These are phyloP conservation scores for Boletus tylopilopsis DNA, from an alignment of 768 basidiomycete species.

Conservation along the genomic window DNA sequence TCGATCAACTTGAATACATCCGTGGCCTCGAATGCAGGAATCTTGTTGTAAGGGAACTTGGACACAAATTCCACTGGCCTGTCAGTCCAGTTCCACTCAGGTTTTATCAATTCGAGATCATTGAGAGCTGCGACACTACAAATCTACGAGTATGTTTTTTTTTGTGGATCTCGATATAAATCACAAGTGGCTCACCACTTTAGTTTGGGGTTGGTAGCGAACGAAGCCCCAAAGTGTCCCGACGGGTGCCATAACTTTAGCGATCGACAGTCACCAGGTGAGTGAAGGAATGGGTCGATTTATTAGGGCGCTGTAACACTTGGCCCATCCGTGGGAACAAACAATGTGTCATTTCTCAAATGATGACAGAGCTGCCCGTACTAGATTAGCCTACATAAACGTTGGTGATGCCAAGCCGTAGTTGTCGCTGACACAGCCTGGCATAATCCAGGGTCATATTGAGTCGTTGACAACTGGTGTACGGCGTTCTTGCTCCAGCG, in stretches of 20 bases:
- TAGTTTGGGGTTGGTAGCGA: slow-evolving; percentile 17
- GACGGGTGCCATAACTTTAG: slow-evolving; percentile 18
- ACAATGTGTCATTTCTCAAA: no score
- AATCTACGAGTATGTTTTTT: slow-evolving; percentile 1
- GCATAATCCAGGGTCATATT: no score
- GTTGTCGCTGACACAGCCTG: no score
- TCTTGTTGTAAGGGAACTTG: slow-evolving; percentile 18
- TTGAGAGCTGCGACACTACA: slow-evolving; percentile 15
- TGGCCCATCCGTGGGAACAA: no score
- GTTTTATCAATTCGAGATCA: slow-evolving; percentile 6
- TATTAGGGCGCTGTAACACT: neutral
- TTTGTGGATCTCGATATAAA: neutral
- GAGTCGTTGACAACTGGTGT: no score
- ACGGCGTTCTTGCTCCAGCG: no score
- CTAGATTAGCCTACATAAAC: no score
- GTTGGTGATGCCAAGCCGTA: no score
- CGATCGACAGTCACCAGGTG: no score
- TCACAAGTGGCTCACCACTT: slow-evolving; percentile 6
- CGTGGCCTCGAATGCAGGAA: slow-evolving; percentile 16
- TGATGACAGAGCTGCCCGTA: no score
- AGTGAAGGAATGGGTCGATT: no score
- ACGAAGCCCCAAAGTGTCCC: slow-evolving; percentile 16
- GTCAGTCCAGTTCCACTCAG: slow-evolving; percentile 1
- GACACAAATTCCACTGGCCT: slow-evolving; percentile 11
- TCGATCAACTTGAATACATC: slow-evolving; percentile 19